These are phyloP conservation scores for Cupressus sempervirens DNA, from an alignment of 75 land plant species.

Conservation along the genomic window DNA sequence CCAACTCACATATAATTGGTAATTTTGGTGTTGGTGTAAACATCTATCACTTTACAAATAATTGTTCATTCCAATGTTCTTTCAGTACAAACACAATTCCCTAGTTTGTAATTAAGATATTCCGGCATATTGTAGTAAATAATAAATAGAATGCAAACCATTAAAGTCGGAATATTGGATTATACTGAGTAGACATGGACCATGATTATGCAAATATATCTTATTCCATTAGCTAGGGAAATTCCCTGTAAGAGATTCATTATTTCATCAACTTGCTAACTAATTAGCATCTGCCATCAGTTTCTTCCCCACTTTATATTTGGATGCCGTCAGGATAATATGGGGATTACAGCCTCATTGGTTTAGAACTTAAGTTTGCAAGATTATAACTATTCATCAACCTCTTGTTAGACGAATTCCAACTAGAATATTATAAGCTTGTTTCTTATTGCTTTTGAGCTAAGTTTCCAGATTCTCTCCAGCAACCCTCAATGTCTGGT, in stretches of 20 bases:
- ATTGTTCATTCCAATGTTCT: not conserved
- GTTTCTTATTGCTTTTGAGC: too few relatives aligned
- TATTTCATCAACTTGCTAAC: not conserved
- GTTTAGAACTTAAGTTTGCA: not conserved
- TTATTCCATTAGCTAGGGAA: not conserved
- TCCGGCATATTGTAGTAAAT: not conserved
- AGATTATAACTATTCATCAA: not conserved
- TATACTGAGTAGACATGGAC: not conserved
- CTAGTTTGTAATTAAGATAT: not conserved
- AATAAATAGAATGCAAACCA: not conserved
- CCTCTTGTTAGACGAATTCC: not conserved
- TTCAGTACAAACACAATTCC: not conserved
- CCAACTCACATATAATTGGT: not conserved
- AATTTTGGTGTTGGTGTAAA: not conserved
- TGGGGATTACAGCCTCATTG: not conserved
- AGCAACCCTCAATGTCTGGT: too few relatives aligned
- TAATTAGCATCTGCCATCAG: not conserved
- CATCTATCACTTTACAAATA: not conserved
- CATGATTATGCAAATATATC: not conserved
- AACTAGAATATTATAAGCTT: too few relatives aligned
- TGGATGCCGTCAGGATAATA: not conserved
- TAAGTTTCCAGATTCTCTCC: too few relatives aligned
- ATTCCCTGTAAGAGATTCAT: not conserved
- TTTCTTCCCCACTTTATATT: not conserved
- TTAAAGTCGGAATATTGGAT: not conserved